Conservation (phyloP, 2,329 filamentous ascomycete genomes). For the Fusarium piperis region DNA sequence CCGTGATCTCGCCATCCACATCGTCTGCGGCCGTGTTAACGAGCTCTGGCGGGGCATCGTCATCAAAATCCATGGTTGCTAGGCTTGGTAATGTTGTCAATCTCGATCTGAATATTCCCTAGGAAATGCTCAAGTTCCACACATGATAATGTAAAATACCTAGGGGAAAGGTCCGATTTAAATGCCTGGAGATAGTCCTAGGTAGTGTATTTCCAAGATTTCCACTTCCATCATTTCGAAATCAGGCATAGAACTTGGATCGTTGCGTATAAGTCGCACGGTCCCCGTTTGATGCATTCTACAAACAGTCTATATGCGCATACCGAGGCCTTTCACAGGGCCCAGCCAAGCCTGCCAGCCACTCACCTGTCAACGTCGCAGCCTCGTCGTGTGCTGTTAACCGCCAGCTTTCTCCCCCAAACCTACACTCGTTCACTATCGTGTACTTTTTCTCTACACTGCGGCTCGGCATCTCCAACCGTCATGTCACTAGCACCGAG, state of each 20-base stretch:
- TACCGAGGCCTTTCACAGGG: conserved; percentile 24
- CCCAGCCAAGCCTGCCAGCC: conserved; percentile 25
- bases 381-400: conserved; percentile 26
- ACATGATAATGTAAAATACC: not conserved
- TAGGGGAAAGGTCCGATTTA: not conserved
- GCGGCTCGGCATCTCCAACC: conserved; percentile 9
- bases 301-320: conserved; percentile 34
- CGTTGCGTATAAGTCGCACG: conserved; percentile 24
- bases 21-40: conserved; percentile 55
- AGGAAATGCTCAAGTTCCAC: not conserved
- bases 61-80: conserved; percentile 68
- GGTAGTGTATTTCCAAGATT: not conserved
- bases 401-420: conserved; percentile 18
- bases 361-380: conserved; percentile 20
- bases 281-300: conserved; percentile 35
- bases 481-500: conserved; percentile 72
- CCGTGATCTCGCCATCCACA: conserved; percentile 59
- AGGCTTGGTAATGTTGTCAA: not conserved
- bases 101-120: not conserved
- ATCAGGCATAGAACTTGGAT: conserved; percentile 7
- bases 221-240: not conserved
- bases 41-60: conserved; percentile 74
- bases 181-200: not conserved
- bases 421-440: conserved; percentile 22
- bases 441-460: conserved; percentile 6